Conservation (phyloP, 1,284 basidiomycete genomes). For the Xanthoconium separans region DNA sequence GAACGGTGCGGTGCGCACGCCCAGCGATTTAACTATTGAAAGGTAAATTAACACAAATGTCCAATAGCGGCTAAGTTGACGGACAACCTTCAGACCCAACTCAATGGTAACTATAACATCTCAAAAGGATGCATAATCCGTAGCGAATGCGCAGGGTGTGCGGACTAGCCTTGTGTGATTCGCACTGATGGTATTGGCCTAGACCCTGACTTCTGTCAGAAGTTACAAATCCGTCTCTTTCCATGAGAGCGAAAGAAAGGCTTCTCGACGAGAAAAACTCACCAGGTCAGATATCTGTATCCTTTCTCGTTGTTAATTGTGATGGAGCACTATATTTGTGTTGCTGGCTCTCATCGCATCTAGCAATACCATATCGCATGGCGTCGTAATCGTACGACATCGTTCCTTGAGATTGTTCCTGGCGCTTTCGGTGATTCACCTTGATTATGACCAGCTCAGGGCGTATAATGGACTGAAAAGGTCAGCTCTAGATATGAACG, state of each 20-base stretch:
- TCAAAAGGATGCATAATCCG: constrained; percentile 6
- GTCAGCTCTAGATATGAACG: neutral
- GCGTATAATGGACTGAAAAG: constrained; percentile 1
- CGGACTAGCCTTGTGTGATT: constrained; percentile 3
- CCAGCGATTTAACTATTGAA: constrained; percentile 22
- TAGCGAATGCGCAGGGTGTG: constrained; percentile 11
- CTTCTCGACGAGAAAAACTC: constrained; percentile 11
- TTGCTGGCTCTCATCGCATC: constrained; percentile 21
- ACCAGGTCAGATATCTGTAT: constrained; percentile 20
- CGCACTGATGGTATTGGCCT: constrained; percentile 5
- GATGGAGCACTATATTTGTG: constrained; percentile 31
- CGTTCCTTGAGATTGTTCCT: constrained; percentile 22
- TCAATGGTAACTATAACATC: constrained; percentile 12
- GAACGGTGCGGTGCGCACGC: constrained; percentile 5
- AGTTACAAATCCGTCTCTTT: constrained; percentile 4
- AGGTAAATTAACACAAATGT: constrained; percentile 27
- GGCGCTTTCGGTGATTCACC: constrained; percentile 6
- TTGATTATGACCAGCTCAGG: neutral
- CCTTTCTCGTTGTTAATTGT: constrained; percentile 35
- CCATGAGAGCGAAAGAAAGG: constrained; percentile 13
- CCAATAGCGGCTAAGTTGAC: constrained; percentile 13
- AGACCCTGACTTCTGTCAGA: constrained; percentile 11
- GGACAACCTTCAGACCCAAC: constrained; percentile 10
- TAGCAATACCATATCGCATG: constrained; percentile 14
- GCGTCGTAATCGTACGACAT: constrained; percentile 30